Conservation (phyloP, 305 asterid species). For the Fraxinus latifolia region DNA sequence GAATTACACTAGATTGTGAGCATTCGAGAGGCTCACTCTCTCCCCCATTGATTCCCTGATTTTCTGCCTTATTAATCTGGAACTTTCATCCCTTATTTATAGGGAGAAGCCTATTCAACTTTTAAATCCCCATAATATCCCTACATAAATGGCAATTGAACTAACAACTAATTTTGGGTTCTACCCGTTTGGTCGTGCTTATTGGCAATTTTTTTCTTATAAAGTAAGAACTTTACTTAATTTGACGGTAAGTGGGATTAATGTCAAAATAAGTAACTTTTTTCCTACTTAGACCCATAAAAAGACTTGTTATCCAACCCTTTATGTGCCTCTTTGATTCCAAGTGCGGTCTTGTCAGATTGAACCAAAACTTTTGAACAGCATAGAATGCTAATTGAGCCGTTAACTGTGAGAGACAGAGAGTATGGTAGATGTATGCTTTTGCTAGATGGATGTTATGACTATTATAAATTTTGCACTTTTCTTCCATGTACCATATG, state of each 20-base stretch:
- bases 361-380: constrained; percentile 5
- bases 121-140: background rate
- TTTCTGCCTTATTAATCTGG: background rate
- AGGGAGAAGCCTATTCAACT: background rate
- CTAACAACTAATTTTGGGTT: background rate
- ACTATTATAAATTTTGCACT: background rate
- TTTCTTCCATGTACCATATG: constrained; percentile 7
- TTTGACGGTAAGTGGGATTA: background rate
- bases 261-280: background rate
- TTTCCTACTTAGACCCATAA: background rate
- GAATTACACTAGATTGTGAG: background rate
- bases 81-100: background rate
- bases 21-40: background rate
- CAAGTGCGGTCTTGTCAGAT: background rate
- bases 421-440: background rate
- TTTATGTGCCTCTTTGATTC: background rate
- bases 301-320: background rate
- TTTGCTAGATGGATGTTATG: background rate
- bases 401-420: background rate
- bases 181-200: background rate
- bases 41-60: background rate
- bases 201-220: background rate
- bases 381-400: background rate
- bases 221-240: background rate
- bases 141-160: background rate